These are phyloP conservation scores for Glonium stellatum DNA, from an alignment of 495 filamentous ascomycete genomes.

Conservation along the genomic window DNA sequence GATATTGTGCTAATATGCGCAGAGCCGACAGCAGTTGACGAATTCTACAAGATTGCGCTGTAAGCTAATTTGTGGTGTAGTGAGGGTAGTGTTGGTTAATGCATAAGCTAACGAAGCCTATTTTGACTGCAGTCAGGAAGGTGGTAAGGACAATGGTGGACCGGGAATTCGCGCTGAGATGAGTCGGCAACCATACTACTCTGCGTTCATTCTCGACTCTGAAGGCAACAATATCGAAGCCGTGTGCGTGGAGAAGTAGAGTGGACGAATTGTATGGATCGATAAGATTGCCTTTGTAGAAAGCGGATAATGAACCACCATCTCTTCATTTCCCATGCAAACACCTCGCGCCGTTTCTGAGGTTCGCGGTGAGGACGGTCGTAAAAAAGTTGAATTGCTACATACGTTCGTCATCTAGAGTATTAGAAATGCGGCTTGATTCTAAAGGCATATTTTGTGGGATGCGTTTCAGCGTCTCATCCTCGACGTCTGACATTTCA, in stretches of 20 bases:
- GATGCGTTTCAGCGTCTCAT: too few relatives aligned
- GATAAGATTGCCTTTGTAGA: too few relatives aligned
- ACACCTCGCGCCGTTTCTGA: too few relatives aligned
- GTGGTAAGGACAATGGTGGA: slow-evolving; percentile 26
- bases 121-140: slow-evolving; percentile 11
- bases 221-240: slow-evolving; percentile 32
- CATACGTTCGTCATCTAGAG: too few relatives aligned
- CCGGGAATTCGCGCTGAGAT: slow-evolving; percentile 26
- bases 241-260: slow-evolving; percentile 26
- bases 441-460: too few relatives aligned
- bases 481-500: too few relatives aligned
- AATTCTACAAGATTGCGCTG: slow-evolving; percentile 14
- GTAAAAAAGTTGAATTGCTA: too few relatives aligned
- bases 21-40: slow-evolving; percentile 5
- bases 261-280: background rate
- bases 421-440: too few relatives aligned
- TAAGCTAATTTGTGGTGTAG: background rate
- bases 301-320: too few relatives aligned
- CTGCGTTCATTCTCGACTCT: slow-evolving; percentile 20
- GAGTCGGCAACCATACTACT: slow-evolving; percentile 30
- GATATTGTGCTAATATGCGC: background rate
- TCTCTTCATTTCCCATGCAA: too few relatives aligned
- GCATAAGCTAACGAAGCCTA: background rate
- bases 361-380: too few relatives aligned
- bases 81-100: background rate